Evolutionary conservation across 108 stramenopile species (phyloP), one percentile per base, ranked within the genome.

Genomic region (Cylindrotheca closterium): DNA sequence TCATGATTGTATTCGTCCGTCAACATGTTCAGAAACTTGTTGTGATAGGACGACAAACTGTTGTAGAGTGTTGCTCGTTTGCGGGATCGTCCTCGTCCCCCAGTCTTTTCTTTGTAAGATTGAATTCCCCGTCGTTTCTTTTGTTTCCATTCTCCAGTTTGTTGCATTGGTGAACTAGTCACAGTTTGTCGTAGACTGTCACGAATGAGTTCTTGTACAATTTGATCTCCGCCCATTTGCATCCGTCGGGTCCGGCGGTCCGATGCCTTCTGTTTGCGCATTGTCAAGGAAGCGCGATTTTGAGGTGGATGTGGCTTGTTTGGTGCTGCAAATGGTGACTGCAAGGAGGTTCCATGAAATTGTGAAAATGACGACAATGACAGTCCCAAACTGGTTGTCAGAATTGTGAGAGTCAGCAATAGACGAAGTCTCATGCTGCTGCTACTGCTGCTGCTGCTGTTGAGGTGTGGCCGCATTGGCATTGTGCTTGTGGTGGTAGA

Each of bases 251-350:
- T 93, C 17, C 88, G 82, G 57, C 82, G 85, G 65, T 93, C 91
- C 12, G 80, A 82, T 32, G 91, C 86, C 73, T 89, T 93, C 75
- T 93, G 91, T 61, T 93, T 93, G 23, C 91, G 71, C 91, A 93
- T 93, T 2, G 69, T 54, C 25, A 70, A 37, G 23, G n/a, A n/a
- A n/a, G n/a, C n/a, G n/a, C n/a, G n/a, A n/a, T n/a, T n/a, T 27
- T 51, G 17, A 1, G n/a, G 48, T 21, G 27, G 32, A 12, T 28
- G 30, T 30, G 23, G 46, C 10, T 22, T n/a, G n/a, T n/a, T n/a
- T n/a, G n/a, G n/a, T n/a, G n/a, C n/a, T n/a, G n/a, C n/a, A 51
- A n/a, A n/a, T n/a, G n/a, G n/a, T n/a, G n/a, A n/a, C n/a, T n/a
- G n/a, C 3, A 74, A 22, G 19, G 58, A 49, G 27, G 47, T 47